Evolutionary conservation across 441 rosid species (phyloP), one percentile per base, ranked within the genome.

Genomic region (Isatis lusitanica): DNA sequence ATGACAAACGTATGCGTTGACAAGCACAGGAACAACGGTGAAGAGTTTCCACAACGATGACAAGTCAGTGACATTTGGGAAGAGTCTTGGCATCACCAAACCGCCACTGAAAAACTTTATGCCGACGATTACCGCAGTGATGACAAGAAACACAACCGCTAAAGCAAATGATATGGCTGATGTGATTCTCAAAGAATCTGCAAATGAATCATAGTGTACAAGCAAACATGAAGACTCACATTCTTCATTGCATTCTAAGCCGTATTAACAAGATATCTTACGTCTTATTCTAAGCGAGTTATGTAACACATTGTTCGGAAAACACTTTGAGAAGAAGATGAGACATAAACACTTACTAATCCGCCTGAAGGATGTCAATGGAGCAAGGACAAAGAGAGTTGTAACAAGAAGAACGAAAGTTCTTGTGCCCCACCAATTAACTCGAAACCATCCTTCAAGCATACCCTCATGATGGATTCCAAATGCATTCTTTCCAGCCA

Each of bases 11-110:
- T 80, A 76, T 33, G 83, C 82, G 1, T 83, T 81, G 46, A 85
- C 87, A 11, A 85, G 79, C 12, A 82, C 79, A 0, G 87, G 89
- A 57, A 83, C 82, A 63, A 82, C 79, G 3, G 85, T 85, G 82
- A 85, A 85, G 42, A 85, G 82, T 17, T 76, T 71, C 66, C 71
- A 75, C 24, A 79, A 2, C 0, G 85, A 81, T 0, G 76, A 33
- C 63, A 66, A 44, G 73, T 71, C 63, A 30, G 70, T 59, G 56
- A 85, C 58, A 30, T 76, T 70, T 6, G 89, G 87, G 7, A 85
- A 36, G 15, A 81, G 74, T 65, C 75, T 83, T 12, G 81, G 82
- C 80, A 53, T 67, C 66, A 48, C 24, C 17, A 75, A 48, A 30
- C 74, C 73, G 61, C 57, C 74, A 62, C 7, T 43, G 4, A 66